phyloP scores from a whole-genome alignment of 2,329 filamentous ascomycete genomes.

The Cladosporium sp. region DNA sequence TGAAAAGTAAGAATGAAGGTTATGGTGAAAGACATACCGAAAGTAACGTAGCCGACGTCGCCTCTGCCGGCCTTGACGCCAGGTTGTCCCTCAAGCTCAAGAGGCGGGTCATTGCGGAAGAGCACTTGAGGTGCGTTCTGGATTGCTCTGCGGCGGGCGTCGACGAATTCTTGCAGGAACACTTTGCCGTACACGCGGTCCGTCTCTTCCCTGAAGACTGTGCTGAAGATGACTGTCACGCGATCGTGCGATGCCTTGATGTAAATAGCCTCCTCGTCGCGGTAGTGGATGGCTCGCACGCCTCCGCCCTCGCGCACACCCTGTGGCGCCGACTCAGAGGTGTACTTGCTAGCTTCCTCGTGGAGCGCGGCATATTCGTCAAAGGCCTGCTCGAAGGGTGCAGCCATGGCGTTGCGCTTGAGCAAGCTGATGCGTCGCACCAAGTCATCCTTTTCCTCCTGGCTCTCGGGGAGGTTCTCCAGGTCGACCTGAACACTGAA shows the following conservation, averaged over 20 bases:
- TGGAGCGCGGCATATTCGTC: conserved; percentile 84
- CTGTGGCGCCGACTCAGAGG: conserved; percentile 89
- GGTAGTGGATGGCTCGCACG: conserved; percentile 95
- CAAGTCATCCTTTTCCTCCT: conserved; percentile 84
- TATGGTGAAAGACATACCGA: conserved; percentile 62
- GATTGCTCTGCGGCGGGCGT: conserved; percentile 89
- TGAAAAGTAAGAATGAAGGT: neutral
- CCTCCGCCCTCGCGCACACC: conserved; percentile 85
- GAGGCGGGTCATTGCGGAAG: conserved; percentile 89
- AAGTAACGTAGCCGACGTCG: conserved; percentile 96
- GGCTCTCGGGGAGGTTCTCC: conserved; percentile 77
- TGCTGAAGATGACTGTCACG: conserved; percentile 98
- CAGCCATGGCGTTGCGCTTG: conserved; percentile 98
- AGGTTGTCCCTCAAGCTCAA: conserved; percentile 84
- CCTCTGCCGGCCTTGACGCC: conserved; percentile 77
- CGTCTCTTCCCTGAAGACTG: conserved; percentile 95
- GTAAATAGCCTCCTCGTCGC: conserved; percentile 98
- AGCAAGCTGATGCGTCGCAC: conserved; percentile 84
- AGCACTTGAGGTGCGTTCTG: conserved; percentile 98
- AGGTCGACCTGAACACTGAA: conserved; percentile 92
- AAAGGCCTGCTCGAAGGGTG: conserved; percentile 96
- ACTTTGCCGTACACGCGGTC: conserved; percentile 97
- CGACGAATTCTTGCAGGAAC: conserved; percentile 97
- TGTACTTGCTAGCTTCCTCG: conserved; percentile 89
- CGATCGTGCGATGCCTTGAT: conserved; percentile 97